These are phyloP conservation scores for Alternaria sp. DNA, from an alignment of 2,329 filamentous ascomycete genomes.

Conservation along the genomic window DNA sequence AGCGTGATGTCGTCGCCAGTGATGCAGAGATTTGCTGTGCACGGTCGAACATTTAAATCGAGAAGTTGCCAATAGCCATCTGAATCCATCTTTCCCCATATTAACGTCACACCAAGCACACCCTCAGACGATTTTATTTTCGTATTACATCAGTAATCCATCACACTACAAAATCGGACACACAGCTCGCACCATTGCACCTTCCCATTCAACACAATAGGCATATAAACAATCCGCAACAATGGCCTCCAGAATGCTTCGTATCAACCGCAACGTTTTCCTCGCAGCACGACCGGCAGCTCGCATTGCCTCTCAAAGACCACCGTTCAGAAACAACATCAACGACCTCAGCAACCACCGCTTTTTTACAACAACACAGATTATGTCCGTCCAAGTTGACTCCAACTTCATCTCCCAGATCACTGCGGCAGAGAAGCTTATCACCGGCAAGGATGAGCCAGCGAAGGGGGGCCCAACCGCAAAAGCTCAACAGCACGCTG, in stretches of 20 bases:
- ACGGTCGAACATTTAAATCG: background rate
- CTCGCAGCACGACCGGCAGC: conserved; percentile 6
- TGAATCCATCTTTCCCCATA: conserved; percentile 7
- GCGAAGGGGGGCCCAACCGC: conserved; percentile 53
- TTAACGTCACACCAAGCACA: conserved; percentile 8
- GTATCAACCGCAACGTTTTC: conserved; percentile 10
- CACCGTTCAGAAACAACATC: background rate
- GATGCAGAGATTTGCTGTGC: conserved; percentile 15
- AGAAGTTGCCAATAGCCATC: conserved; percentile 2
- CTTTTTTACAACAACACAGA: conserved; percentile 21
- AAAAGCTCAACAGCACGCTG: conserved; percentile 51
- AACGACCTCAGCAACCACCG: conserved; percentile 20
- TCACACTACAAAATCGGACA: background rate
- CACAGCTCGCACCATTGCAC: background rate
- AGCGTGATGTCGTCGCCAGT: conserved; percentile 4
- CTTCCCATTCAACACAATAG: background rate
- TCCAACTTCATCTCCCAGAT: conserved; percentile 54
- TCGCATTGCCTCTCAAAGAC: background rate
- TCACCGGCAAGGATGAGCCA: conserved; percentile 50
- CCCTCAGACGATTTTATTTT: background rate
- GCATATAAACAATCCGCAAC: background rate
- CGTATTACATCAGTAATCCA: conserved; percentile 15
- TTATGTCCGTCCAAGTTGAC: conserved; percentile 36
- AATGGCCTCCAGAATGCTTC: conserved; percentile 16
- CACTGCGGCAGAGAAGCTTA: conserved; percentile 51